Base-by-base conservation (phyloP, 2,329 filamentous ascomycete genomes). In the Lasiodiplodia hormozganensis region DNA sequence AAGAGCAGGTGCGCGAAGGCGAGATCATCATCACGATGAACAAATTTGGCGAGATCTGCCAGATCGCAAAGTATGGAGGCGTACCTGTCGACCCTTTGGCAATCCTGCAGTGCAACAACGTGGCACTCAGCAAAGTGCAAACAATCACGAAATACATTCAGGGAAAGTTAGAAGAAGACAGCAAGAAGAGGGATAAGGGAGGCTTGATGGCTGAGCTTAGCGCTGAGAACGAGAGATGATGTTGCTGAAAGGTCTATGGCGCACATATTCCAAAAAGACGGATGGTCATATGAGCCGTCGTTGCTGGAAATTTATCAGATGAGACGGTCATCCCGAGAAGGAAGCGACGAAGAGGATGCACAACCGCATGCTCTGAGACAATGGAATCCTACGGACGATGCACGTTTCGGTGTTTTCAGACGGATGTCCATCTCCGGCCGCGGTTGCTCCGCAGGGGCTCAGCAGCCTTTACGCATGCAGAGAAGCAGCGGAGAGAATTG, bases 1-100 rank as follows among this genome's bases (percentile, higher is more conserved):
- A 96, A 81, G 92, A 96, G 81, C 90, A 93, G 78, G 84, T 94
- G 68, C 85, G 91, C 23, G 86, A 90, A 49, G 90, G 89, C 68
- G 89, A 90, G 78, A 88, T 92, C 74, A 92, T 92, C 7, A 88
- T 98, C 74, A 95, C 93, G 67, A 86, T 97, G 80, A 97, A 97
- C 80, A 89, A 89, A 76, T 91, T 94, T 75, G 94, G 94, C 28
- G 94, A 97, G 82, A 88, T 97, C 51, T 97, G 94, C 75, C 93
- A 96, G 80, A 88, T 97, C 70, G 90, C 94, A 36, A 99, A 99
- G 83, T 88, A 96, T 69, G 94, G 95, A 28, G 96, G 96, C 31
- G 86, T 88, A 23, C 87, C 94, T 0, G 87, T 97, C 14, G 92
- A 97, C 77, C 94, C 94, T 2, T 83, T 94, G 70, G 84, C 87